Base-by-base conservation (phyloP, 208 protist genomes). In the Willaertia magna region DNA sequence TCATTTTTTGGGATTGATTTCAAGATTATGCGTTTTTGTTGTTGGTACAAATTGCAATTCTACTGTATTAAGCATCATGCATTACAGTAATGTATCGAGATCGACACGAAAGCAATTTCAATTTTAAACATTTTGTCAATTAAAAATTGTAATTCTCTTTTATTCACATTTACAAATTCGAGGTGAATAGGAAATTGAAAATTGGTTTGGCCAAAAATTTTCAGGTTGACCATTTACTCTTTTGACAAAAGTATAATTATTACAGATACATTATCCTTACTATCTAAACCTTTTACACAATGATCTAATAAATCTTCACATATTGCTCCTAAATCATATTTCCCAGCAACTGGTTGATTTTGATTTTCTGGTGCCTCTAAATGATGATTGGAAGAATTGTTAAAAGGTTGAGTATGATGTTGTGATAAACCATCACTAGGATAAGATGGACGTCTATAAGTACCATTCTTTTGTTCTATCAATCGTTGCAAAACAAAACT, bases 401-500 rank as follows among this genome's bases (percentile, higher is more conserved):
- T n/a, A n/a, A n/a, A n/a, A n/a, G n/a, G n/a, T n/a, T n/a, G n/a
- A n/a, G 6, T 4, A 22, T 14, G 2, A 20, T 14, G 78, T 18
- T 49, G 34, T 79, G 46, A 42, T 30, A 42, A 14, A 20, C 26
- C 43, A 43, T 67, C 55, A 34, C 55, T 26, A 34, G 55, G 55
- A 30, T 67, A 67, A 11, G 55, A 34, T n/a, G 34, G 34, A 34
- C 55, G 55, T 20, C 14, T 40, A 42, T 81, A 81, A 40, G 40
- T 81, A 11, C 78, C 78, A 43, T 83, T 43, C 18, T 42, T 55
- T 42, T 51, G 43, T 40, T 83, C 30, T 4, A 79, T 0, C 46
- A 96, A 89, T 86, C 95, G 91, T 83, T 93, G 93, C 44, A 92
- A 91, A 82, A 97, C 93, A 90, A 95, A 95, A 22, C 94, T 91